Base-by-base conservation (phyloP, 768 basidiomycete species). In the Kwoniella botswanensis region DNA sequence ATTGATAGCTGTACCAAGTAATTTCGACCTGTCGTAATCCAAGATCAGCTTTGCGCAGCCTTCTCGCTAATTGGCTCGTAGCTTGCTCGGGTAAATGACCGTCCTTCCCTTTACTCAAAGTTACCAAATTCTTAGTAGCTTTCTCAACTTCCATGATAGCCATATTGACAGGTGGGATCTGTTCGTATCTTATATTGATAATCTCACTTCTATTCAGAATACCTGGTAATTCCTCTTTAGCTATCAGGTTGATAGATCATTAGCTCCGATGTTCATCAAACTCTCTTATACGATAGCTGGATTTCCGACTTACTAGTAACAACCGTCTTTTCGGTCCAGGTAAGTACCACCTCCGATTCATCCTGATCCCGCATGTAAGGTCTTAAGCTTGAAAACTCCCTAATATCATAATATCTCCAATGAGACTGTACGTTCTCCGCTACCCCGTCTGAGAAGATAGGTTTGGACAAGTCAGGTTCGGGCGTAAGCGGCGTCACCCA, bases 161-260 rank as follows among this genome's bases (percentile, higher is more conserved):
- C 63, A 87, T 90, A 75, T 93, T 90, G 21, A 97, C 85, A 0
- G 96, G 94, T 1, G 93, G 93, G 57, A 96, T 89, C 81, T 95
- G 92, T 62, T 89, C 85, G 21, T 90, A 85, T 55, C 90, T 88
- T 55, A 89, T 84, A 46, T 88, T 89, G 41, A 93, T 85, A 54
- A 98, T 88, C 79, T 97, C 94, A 0, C 93, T 94, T 24, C 96
- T 89, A 42, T 92, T 89, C 46, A 98, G 87, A 2, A 98, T 92
- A 0, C 94, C 94, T 0, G 96, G 96, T 3, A 83, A 63, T 13
- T 58, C 26, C 35, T 81, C 78, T 22, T 72, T 71, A 18, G 76
- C 79, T 79, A 64, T 53, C 35, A 54, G 11, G 42, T 56, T 64
- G 54, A 50, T 46, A 69, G 35, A 21, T 35, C 12, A 41, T 59